A percentile compares a stretch with the other conserved stretches of the same genome.
phyloP scores from a whole-genome alignment of 208 protist species.

The Wallacemonas collosoma region DNA sequence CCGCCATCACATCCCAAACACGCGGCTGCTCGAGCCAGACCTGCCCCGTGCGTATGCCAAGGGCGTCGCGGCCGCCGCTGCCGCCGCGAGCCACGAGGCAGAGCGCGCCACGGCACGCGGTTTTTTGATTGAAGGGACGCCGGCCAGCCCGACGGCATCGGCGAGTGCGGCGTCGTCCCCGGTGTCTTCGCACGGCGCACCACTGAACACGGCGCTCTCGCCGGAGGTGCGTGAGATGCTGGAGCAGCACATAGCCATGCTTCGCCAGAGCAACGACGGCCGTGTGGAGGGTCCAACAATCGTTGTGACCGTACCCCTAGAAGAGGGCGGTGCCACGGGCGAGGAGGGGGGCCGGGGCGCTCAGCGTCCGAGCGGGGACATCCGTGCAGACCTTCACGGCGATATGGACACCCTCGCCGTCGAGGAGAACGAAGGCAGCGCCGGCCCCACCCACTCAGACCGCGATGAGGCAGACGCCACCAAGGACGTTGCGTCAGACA shows the following conservation, averaged over 20 bases:
- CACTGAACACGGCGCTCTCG: constrained; percentile 13
- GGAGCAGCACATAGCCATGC: constrained; percentile 56
- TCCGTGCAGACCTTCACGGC: background rate
- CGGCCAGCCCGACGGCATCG: background rate
- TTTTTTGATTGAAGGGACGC: background rate
- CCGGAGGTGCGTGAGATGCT: constrained; percentile 32
- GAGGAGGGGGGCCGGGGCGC: background rate
- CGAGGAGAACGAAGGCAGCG: constrained; percentile 13
- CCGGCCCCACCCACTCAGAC: background rate
- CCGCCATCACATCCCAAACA: constrained; percentile 60
- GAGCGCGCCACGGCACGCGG: background rate
- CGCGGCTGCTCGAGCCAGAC: constrained; percentile 74
- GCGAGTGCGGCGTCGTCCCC: background rate
- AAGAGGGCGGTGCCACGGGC: constrained; percentile 49
- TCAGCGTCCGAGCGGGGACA: background rate
- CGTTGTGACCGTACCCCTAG: constrained; percentile 47
- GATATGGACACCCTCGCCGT: background rate
- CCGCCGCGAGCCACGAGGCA: background rate
- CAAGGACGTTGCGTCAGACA: background rate
- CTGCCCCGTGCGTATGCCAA: constrained; percentile 55
- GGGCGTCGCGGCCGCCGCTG: constrained; percentile 3
- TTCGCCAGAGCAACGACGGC: constrained; percentile 68
- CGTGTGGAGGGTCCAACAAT: constrained; percentile 50
- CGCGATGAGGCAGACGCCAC: background rate
- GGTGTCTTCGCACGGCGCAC: background rate